Conservation (phyloP, 73 alveolate genomes). For the Paramecium pentaurelia region DNA sequence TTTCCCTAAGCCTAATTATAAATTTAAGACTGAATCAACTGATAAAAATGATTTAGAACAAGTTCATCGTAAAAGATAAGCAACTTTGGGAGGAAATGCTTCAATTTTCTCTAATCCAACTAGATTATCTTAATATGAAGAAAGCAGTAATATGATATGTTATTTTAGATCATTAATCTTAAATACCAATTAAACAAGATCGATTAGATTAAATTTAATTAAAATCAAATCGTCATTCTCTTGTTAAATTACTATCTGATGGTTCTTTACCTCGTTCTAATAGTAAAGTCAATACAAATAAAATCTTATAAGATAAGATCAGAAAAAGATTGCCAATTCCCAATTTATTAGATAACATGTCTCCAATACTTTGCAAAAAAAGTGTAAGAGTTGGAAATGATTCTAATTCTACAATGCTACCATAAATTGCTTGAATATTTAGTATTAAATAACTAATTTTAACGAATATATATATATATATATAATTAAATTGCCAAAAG, state of each 20-base stretch:
- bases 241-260: background rate
- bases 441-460: background rate
- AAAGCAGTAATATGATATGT: background rate
- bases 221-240: background rate
- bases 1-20: constrained; percentile 41
- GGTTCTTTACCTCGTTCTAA: background rate
- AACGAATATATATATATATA: constrained; percentile 15
- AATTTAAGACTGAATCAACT: background rate
- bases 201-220: background rate
- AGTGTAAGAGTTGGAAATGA: background rate
- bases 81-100: background rate
- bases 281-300: background rate
- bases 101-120: background rate
- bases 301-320: background rate
- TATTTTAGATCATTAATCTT: background rate
- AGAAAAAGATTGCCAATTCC: background rate
- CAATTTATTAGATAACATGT: background rate
- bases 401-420: background rate
- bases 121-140: constrained; percentile 34
- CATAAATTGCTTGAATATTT: background rate
- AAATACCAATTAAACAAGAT: background rate
- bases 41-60: background rate
- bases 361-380: background rate
- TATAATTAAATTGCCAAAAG: background rate
- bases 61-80: background rate